A percentile compares a stretch with the other conserved stretches of the same genome.
Evolutionary conservation across 306 rosid genomes (phyloP).

Genomic region (Malus orientalis): DNA sequence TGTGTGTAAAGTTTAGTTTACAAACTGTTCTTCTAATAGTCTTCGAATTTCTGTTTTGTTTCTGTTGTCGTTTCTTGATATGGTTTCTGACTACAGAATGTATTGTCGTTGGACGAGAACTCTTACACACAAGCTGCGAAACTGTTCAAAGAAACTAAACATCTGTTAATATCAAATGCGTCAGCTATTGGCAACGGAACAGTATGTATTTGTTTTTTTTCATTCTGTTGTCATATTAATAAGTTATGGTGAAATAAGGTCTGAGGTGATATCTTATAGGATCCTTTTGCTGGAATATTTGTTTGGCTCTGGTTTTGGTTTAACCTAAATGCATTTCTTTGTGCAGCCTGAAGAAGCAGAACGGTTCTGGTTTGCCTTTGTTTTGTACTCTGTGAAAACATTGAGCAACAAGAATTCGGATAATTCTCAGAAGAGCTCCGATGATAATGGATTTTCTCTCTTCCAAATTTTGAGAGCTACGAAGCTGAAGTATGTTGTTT

Average conservation of each 20-base stretch:
- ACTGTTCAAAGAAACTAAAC: constrained; percentile 59
- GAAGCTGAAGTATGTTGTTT: constrained; percentile 61
- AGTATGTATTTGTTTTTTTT: constrained; percentile 24
- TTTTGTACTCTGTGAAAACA: constrained; percentile 62
- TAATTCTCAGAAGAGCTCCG: constrained; percentile 26
- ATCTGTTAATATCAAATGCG: constrained; percentile 38
- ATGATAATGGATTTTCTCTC: constrained; percentile 44
- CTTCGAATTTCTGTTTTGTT: background rate
- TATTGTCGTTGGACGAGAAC: constrained; percentile 47
- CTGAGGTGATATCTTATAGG: background rate
- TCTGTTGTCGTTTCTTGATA: background rate
- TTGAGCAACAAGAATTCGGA: constrained; percentile 38
- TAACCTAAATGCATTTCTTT: constrained; percentile 7
- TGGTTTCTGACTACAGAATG: constrained; percentile 39
- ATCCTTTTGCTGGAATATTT: background rate
- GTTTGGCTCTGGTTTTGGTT: background rate
- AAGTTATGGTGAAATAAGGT: background rate
- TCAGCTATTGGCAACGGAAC: constrained; percentile 66
- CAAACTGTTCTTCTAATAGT: background rate
- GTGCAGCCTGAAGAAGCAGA: constrained; percentile 82
- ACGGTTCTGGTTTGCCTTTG: constrained; percentile 76
- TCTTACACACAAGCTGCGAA: constrained; percentile 38
- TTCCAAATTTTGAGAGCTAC: constrained; percentile 77
- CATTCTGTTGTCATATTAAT: background rate
- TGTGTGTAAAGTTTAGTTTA: background rate